Conservation (phyloP, 208 protist species). For the Acanthamoeba culbertsoni region DNA sequence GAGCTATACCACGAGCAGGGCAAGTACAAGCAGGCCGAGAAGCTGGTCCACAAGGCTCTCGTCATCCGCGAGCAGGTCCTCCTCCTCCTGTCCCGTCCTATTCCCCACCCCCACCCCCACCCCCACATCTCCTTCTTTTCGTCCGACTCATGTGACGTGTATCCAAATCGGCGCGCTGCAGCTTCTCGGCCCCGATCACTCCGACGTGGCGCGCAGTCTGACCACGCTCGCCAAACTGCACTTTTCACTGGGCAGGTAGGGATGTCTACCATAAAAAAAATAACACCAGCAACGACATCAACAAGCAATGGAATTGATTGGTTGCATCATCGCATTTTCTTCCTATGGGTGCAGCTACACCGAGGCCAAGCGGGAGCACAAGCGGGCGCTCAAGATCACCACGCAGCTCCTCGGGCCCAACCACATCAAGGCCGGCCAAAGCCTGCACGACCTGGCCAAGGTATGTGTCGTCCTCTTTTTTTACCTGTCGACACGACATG, state of each 20-base stretch:
- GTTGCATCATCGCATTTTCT: too few species aligned
- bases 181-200: constrained; percentile 45
- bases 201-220: constrained; percentile 53
- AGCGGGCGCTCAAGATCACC: constrained; percentile 49
- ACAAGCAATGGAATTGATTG: too few species aligned
- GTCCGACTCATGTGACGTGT: not conserved
- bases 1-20: constrained; percentile 62
- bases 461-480: not conserved
- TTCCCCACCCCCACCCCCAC: not conserved
- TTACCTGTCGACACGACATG: not conserved
- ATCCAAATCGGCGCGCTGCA: not conserved
- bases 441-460: constrained; percentile 44
- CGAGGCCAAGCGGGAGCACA: constrained; percentile 35
- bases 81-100: not conserved
- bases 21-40: constrained; percentile 58
- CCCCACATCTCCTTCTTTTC: too few species aligned
- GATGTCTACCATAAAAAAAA: too few species aligned
- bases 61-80: constrained; percentile 49
- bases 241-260: constrained; percentile 52
- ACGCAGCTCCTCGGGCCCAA: constrained; percentile 42
- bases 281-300: too few species aligned
- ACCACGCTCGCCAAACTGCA: constrained; percentile 45
- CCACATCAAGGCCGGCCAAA: constrained; percentile 52
- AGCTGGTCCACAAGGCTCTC: constrained; percentile 35
- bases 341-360: too few species aligned